Evolutionary conservation across 2,329 filamentous ascomycete species (phyloP).

Genomic region (Stachybotrys echinatus): DNA sequence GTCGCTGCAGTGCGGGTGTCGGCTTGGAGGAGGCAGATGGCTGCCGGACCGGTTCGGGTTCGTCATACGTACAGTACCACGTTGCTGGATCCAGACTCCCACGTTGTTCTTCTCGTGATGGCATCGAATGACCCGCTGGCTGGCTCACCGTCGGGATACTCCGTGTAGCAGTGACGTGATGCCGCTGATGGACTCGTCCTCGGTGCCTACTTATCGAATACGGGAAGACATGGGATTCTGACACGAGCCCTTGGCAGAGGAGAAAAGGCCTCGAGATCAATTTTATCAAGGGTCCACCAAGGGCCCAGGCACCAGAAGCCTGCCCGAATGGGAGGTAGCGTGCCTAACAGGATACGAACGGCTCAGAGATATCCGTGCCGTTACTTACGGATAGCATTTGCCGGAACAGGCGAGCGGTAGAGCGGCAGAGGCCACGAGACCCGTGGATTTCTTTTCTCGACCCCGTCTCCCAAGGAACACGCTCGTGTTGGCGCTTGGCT

Average conservation of each 20-base stretch:
- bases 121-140: not conserved
- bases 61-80: not conserved
- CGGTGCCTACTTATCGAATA: not conserved
- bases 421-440: not conserved
- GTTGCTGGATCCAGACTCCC: not conserved
- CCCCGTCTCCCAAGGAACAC: not conserved
- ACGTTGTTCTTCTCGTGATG: not conserved
- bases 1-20: too few species aligned
- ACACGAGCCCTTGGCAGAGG: not conserved
- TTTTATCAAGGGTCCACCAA: not conserved
- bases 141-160: not conserved
- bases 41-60: not conserved
- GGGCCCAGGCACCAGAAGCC: too few species aligned
- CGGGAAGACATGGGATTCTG: not conserved
- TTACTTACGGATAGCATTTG: not conserved
- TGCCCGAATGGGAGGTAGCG: not conserved
- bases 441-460: not conserved
- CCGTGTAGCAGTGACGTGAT: not conserved
- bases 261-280: not conserved
- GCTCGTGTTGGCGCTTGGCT: not conserved
- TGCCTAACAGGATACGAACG: not conserved
- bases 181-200: not conserved
- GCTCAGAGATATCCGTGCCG: not conserved
- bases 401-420: too few species aligned
- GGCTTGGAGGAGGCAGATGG: too few species aligned